Base-by-base conservation (phyloP, 2,329 filamentous ascomycete genomes). In the Sporothrix luriei region DNA sequence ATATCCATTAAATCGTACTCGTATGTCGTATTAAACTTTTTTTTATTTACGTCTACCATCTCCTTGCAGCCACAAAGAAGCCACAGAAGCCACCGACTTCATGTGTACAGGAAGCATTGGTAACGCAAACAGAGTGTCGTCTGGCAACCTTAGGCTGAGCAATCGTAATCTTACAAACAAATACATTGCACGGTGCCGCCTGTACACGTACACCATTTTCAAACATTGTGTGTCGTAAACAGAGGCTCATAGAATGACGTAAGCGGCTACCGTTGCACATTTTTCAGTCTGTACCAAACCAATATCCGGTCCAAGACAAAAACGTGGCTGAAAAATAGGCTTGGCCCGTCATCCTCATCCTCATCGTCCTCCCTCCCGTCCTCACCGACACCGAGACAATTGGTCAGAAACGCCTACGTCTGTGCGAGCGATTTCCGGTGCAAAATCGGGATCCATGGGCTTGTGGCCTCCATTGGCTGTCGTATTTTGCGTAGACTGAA, bases 231-330 rank as follows among this genome's bases (percentile, higher is more conserved):
- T 62, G 33, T n/a, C n/a, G 13, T 43, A 46, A 49, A 49, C 33
- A 64, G 61, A 24, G 61, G 61, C 24, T 64, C 49, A 43, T 64
- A 16, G 24, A 29, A 49, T 26, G 24, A n/a, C 13, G 38, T 33
- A 43, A 26, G 19, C 19, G 21, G 40, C 46, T 52, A n/a, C 19
- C 19, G 62, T 38, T 65, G 46, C 46, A 51, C 46, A 4, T 38
- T 33, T 33, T 51, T 16, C 26, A 21, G 24, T 64, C 10, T 51
- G 14, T 52, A 38, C 24, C 62, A 51, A 49, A 33, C 62, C 19
- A 65, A 65, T 65, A 52, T 38, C 43, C 19, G 24, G 11, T n/a
- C 43, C 43, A 26, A 64, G 61, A 64, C 61, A 64, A 55, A 49
- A 55, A 49, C 10, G 26, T 49, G 61, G 40, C 43, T 49, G 16